Percentiles rank a stretch among this genome's conserved stretches.
Conservation (phyloP, 208 protist species). For the Kentomonas sorsogonicus region DNA sequence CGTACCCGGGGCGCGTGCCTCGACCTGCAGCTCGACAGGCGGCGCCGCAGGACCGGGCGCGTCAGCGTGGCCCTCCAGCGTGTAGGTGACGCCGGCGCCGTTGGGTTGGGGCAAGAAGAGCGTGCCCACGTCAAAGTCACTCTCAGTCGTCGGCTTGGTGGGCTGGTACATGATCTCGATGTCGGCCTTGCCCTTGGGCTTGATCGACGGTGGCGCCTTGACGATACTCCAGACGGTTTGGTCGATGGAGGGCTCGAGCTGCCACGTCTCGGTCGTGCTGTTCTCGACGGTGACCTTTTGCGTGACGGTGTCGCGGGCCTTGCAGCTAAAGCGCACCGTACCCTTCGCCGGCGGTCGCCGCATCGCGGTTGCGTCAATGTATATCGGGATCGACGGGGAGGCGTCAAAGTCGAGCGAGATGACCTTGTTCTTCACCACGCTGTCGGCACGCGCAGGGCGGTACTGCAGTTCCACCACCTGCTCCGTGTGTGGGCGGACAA, state of each 20-base stretch:
- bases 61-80: constrained; percentile 68
- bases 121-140: constrained; percentile 52
- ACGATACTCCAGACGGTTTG: constrained; percentile 77
- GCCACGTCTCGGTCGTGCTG: constrained; percentile 63
- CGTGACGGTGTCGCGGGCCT: constrained; percentile 61
- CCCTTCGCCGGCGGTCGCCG: constrained; percentile 57
- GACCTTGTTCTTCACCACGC: constrained; percentile 31
- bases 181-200: constrained; percentile 47
- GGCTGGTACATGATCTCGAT: constrained; percentile 89
- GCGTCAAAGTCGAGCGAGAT: constrained; percentile 82
- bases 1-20: constrained; percentile 30
- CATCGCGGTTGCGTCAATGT: constrained; percentile 81
- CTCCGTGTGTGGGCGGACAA: constrained; percentile 87
- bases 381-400: constrained; percentile 60
- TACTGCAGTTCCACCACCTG: constrained; percentile 87
- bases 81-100: constrained; percentile 79
- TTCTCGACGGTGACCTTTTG: constrained; percentile 84
- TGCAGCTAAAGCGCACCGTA: constrained; percentile 72
- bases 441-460: constrained; percentile 45
- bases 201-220: constrained; percentile 52
- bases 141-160: neutral
- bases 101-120: constrained; percentile 93
- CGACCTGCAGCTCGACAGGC: constrained; percentile 36
- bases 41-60: constrained; percentile 37
- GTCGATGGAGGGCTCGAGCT: constrained; percentile 81